Percentiles rank a stretch among this genome's conserved stretches.
phyloP scores from a whole-genome alignment of 495 filamentous ascomycete species.

The Wilcoxina mikolae region DNA sequence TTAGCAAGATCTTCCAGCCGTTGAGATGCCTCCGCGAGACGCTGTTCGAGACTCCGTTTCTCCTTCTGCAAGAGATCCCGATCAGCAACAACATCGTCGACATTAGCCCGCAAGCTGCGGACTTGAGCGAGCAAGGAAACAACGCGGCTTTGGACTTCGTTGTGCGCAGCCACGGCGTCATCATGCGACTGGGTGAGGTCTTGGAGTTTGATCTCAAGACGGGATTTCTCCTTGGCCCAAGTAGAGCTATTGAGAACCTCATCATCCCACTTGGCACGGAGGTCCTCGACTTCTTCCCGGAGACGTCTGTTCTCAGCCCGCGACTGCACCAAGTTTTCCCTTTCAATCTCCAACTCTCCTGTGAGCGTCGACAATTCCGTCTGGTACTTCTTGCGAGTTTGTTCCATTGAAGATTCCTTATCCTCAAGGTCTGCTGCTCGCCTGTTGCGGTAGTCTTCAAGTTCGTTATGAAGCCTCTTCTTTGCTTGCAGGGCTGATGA shows the following conservation, averaged over 20 bases:
- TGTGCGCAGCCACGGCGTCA: slow-evolving; percentile 83
- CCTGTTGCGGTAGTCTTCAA: slow-evolving; percentile 92
- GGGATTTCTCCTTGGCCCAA: slow-evolving; percentile 94
- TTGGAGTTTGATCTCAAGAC: slow-evolving; percentile 78
- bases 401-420: slow-evolving; percentile 90
- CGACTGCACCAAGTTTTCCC: slow-evolving; percentile 63
- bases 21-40: slow-evolving; percentile 76
- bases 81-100: slow-evolving; percentile 77
- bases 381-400: slow-evolving; percentile 95
- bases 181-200: slow-evolving; percentile 81
- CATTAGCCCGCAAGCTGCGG: slow-evolving; percentile 59
- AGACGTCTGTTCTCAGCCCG: slow-evolving; percentile 40
- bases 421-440: slow-evolving; percentile 93
- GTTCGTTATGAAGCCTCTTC: slow-evolving; percentile 90
- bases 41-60: slow-evolving; percentile 74
- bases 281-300: slow-evolving; percentile 85
- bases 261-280: slow-evolving; percentile 95
- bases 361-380: slow-evolving; percentile 76
- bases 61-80: slow-evolving; percentile 74
- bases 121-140: slow-evolving; percentile 87
- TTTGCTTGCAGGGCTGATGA: slow-evolving; percentile 76
- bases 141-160: slow-evolving; percentile 84
- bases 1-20: slow-evolving; percentile 82
- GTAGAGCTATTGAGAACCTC: slow-evolving; percentile 95
- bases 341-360: slow-evolving; percentile 81